phyloP scores from a whole-genome alignment of 495 filamentous ascomycete genomes.

The Friedmanniomyces simplex region DNA sequence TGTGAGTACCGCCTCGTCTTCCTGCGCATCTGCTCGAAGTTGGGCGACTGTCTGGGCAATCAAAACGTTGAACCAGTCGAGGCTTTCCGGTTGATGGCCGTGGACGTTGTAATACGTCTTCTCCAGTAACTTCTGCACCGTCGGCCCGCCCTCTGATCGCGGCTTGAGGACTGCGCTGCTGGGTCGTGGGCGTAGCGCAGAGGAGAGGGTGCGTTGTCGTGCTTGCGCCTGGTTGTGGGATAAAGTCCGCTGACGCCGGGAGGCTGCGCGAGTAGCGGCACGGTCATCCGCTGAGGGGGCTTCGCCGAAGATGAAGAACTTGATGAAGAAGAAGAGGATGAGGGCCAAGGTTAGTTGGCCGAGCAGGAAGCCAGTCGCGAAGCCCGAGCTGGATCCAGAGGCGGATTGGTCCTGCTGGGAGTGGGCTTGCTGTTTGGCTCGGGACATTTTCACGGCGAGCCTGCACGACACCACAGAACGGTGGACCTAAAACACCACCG shows the following conservation, averaged over 20 bases:
- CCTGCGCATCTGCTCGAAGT: constrained; percentile 77
- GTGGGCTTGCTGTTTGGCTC: background rate
- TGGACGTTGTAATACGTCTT: constrained; percentile 98
- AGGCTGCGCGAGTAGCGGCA: constrained; percentile 54
- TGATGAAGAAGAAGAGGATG: constrained; percentile 87
- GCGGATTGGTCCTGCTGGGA: background rate
- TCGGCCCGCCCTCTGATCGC: constrained; percentile 41
- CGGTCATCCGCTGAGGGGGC: constrained; percentile 69
- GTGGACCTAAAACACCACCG: too few species aligned
- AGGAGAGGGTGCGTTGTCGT: constrained; percentile 50
- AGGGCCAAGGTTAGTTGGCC: constrained; percentile 88
- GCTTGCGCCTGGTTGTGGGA: constrained; percentile 43
- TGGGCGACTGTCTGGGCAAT: constrained; percentile 96
- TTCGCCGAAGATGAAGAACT: constrained; percentile 99
- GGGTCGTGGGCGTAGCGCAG: constrained; percentile 21
- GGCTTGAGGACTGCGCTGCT: constrained; percentile 50
- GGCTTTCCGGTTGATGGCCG: constrained; percentile 91
- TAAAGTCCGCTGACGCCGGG: constrained; percentile 52
- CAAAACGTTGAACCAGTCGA: constrained; percentile 99
- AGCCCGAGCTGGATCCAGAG: constrained; percentile 46
- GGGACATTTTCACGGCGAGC: constrained; percentile 6
- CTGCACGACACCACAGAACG: background rate
- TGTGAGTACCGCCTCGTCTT: constrained; percentile 88
- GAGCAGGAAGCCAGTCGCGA: constrained; percentile 85
- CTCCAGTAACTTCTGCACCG: constrained; percentile 78